Percentiles rank a stretch among this genome's conserved stretches.
Evolutionary conservation across 2,329 filamentous ascomycete genomes (phyloP).

Genomic region (Fusarium buxicola): DNA sequence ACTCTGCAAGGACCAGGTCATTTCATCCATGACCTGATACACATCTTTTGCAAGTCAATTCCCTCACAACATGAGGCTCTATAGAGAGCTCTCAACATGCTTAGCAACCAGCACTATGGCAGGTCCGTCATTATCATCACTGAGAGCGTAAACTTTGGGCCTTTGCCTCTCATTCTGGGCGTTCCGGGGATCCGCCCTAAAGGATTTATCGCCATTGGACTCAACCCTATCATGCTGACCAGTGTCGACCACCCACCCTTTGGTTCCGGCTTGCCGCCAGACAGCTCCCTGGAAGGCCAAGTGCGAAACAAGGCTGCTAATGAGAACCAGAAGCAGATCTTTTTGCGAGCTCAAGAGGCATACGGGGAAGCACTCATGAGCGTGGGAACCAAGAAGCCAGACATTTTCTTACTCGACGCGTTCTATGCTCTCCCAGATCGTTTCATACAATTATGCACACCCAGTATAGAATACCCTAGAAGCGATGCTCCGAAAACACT

Average conservation of each 20-base stretch:
- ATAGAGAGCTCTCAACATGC: neutral
- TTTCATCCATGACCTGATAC: conserved; percentile 3
- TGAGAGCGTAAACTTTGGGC: conserved; percentile 1
- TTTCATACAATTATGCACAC: conserved; percentile 18
- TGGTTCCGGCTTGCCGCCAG: neutral
- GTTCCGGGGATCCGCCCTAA: neutral
- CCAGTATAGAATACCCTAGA: conserved; percentile 16
- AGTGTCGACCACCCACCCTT: conserved; percentile 4
- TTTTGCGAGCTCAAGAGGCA: neutral
- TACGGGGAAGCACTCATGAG: conserved; percentile 1
- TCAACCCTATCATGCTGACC: conserved; percentile 6
- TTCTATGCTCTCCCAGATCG: conserved; percentile 14
- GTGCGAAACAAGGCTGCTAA: neutral
- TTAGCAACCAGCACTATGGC: neutral
- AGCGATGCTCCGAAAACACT: conserved; percentile 17
- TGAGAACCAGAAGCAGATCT: neutral
- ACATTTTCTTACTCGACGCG: conserved; percentile 10
- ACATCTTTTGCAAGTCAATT: conserved; percentile 13
- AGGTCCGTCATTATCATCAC: conserved; percentile 5
- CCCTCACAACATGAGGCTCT: conserved; percentile 5
- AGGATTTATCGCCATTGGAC: conserved; percentile 3
- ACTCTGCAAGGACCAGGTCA: conserved; percentile 5
- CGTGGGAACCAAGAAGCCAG: neutral
- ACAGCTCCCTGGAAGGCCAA: neutral
- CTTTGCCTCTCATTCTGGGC: neutral